Percentiles rank a stretch among this genome's conserved stretches.
phyloP scores from a whole-genome alignment of 495 filamentous ascomycete genomes.

The Ascodesmis nigricans region DNA sequence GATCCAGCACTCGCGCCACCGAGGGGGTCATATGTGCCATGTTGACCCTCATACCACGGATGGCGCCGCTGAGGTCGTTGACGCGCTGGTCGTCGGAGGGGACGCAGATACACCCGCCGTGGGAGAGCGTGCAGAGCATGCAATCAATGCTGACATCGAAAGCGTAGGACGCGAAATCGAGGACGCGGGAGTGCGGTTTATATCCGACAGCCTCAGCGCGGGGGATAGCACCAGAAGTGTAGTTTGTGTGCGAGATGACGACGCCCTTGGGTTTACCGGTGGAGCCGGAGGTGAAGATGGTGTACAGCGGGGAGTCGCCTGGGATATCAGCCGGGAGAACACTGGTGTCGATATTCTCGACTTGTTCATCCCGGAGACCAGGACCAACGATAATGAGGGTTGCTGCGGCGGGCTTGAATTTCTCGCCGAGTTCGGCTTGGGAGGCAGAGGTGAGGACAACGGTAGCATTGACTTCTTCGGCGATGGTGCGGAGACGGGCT shows the following conservation, averaged over 20 bases:
- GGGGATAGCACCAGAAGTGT: conserved; percentile 21
- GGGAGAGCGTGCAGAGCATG: conserved; percentile 39
- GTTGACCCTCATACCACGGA: conserved; percentile 15
- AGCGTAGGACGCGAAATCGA: conserved; percentile 48
- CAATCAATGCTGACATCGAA: conserved; percentile 48
- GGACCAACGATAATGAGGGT: conserved; percentile 4
- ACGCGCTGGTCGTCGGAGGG: conserved; percentile 34
- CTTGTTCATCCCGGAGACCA: conserved; percentile 1
- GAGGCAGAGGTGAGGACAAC: not conserved
- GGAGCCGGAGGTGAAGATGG: conserved; percentile 33
- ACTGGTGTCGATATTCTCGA: not conserved
- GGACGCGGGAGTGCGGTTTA: conserved; percentile 32
- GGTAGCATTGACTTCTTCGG: conserved; percentile 13
- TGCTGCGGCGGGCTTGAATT: conserved; percentile 1
- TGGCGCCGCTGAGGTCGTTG: conserved; percentile 18
- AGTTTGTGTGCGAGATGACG: conserved; percentile 27
- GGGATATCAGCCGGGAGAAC: not conserved
- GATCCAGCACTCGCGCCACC: conserved; percentile 29
- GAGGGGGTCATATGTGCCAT: conserved; percentile 29
- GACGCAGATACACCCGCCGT: conserved; percentile 40
- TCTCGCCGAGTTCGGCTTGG: not conserved
- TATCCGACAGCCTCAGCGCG: conserved; percentile 32
- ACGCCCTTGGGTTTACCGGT: conserved; percentile 23
- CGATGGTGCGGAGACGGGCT: conserved; percentile 25
- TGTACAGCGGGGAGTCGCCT: conserved; percentile 25